A percentile compares a stretch with the other conserved stretches of the same genome.
phyloP scores from a whole-genome alignment of 2,329 filamentous ascomycete species.

The Colletotrichum spaethianum region DNA sequence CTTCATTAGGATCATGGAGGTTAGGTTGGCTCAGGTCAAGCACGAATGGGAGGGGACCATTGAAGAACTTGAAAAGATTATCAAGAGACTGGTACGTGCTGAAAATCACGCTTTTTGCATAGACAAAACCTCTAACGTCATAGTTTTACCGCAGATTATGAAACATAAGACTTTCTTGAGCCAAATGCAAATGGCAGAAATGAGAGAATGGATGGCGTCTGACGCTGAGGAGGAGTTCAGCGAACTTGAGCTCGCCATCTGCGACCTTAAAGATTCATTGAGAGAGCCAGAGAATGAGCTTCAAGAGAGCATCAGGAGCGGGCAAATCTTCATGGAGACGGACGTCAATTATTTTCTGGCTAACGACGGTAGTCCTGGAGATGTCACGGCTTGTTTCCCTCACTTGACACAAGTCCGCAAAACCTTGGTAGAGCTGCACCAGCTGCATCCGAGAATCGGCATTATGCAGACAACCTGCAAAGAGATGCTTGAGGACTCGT shows the following conservation, averaged over 20 bases:
- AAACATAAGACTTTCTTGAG: too few relatives aligned
- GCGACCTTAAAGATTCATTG: rapidly evolving
- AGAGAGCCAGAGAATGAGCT: neutral
- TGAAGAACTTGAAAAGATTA: too few relatives aligned
- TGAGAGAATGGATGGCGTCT: too few relatives aligned
- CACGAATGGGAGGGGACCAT: too few relatives aligned
- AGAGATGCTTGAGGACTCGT: neutral
- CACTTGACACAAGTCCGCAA: neutral
- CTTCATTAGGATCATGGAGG: too few relatives aligned
- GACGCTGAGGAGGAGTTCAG: neutral
- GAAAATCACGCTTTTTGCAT: too few relatives aligned
- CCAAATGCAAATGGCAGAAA: too few relatives aligned
- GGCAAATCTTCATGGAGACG: neutral
- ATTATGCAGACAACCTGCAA: neutral
- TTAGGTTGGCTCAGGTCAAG: too few relatives aligned
- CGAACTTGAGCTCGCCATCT: neutral
- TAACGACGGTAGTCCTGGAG: neutral
- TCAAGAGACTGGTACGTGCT: too few relatives aligned
- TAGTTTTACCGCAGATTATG: too few relatives aligned
- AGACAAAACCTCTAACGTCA: too few relatives aligned
- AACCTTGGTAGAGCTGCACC: neutral
- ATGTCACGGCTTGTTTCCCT: rapidly evolving
- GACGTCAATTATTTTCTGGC: constrained; percentile 15
- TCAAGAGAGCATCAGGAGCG: neutral
- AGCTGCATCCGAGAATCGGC: neutral